Evolutionary conservation across 2,329 filamentous ascomycete genomes (phyloP).

Genomic region (Falciphora oryzae): DNA sequence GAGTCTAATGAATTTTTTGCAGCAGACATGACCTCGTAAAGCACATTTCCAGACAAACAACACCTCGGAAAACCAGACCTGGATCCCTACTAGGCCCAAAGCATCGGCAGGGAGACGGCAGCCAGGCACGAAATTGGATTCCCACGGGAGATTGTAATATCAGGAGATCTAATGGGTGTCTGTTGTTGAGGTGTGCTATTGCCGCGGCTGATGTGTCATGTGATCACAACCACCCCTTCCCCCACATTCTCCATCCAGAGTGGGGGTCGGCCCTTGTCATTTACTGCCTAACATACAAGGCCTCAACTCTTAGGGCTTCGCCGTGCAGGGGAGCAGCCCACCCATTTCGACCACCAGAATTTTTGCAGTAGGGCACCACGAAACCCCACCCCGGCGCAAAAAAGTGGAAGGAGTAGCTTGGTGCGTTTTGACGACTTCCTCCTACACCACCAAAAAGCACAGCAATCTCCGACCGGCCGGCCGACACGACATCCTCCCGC

Average conservation of each 20-base stretch:
- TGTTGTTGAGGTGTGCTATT: too few species aligned
- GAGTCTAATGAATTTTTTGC: too few species aligned
- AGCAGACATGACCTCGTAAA: too few species aligned
- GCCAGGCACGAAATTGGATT: too few species aligned
- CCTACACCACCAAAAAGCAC: conserved; percentile 5
- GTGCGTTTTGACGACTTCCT: neutral
- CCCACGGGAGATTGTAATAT: too few species aligned
- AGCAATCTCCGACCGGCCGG: neutral
- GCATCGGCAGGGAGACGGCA: too few species aligned
- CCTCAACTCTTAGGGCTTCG: conserved; percentile 8
- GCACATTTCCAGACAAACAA: too few species aligned
- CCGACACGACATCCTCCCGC: neutral
- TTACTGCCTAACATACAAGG: neutral
- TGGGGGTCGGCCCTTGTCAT: too few species aligned
- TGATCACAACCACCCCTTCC: neutral
- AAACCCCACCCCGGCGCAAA: conserved; percentile 5
- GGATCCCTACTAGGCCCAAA: too few species aligned
- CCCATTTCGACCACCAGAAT: conserved; percentile 6
- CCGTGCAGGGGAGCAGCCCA: neutral
- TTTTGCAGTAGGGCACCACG: conserved; percentile 3
- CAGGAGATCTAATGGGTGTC: too few species aligned
- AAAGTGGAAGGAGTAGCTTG: conserved; percentile 7
- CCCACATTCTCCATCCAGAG: neutral
- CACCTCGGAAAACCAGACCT: too few species aligned
- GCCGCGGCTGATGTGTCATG: neutral